Evolutionary conservation across 805 yeast species (phyloP).

Genomic region (Candida loeiensis): DNA sequence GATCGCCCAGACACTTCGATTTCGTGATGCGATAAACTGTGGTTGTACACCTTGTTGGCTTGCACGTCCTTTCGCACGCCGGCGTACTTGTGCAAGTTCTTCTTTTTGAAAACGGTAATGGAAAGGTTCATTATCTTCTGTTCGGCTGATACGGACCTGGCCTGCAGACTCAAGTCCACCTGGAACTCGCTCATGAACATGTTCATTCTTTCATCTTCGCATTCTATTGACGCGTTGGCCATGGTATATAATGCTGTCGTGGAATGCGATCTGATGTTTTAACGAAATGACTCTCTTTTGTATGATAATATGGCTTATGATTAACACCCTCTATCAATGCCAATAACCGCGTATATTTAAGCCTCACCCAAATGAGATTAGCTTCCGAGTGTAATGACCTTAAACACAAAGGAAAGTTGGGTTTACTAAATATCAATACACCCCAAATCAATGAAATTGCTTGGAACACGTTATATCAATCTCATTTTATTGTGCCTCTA

Average conservation of each 20-base stretch:
- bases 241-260: not conserved
- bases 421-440: no score
- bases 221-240: not conserved
- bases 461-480: no score
- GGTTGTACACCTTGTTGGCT: slow-evolving; percentile 21
- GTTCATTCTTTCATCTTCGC: slow-evolving; percentile 17
- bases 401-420: no score
- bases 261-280: no score
- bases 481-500: not conserved
- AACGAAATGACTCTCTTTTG: no score
- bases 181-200: slow-evolving; percentile 23
- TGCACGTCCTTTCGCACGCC: slow-evolving; percentile 1
- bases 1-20: slow-evolving; percentile 18
- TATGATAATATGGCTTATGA: no score
- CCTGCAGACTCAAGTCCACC: slow-evolving; percentile 9
- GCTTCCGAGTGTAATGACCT: no score
- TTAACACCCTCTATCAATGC: no score
- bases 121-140: slow-evolving; percentile 8
- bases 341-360: no score
- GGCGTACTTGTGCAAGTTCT: slow-evolving; percentile 17
- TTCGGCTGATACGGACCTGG: not conserved
- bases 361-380: no score
- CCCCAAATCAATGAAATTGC: no score
- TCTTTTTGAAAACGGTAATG: slow-evolving; percentile 29
- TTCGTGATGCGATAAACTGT: slow-evolving; percentile 17